These are phyloP conservation scores for Fusarium robinianum DNA, from an alignment of 2,329 filamentous ascomycete species.

Conservation along the genomic window DNA sequence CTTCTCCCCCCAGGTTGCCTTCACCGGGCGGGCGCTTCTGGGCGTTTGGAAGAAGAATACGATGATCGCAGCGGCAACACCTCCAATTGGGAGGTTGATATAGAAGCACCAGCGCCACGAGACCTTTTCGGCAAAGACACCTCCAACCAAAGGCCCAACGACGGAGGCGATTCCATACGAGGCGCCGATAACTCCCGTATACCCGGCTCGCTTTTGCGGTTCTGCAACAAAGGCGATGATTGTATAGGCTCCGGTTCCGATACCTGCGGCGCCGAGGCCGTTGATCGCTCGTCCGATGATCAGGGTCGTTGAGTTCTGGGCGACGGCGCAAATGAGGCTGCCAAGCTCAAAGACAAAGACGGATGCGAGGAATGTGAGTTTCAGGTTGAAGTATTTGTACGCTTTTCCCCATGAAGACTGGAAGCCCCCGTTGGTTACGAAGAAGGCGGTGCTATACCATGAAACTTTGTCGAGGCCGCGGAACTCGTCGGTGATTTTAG, in stretches of 20 bases:
- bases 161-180: constrained; percentile 45
- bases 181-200: constrained; percentile 45
- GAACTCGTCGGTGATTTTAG: constrained; percentile 54
- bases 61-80: constrained; percentile 42
- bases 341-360: constrained; percentile 54
- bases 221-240: constrained; percentile 52
- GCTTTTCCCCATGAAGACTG: constrained; percentile 48
- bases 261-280: constrained; percentile 53
- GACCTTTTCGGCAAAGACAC: constrained; percentile 45
- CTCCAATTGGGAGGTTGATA: constrained; percentile 47
- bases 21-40: constrained; percentile 42
- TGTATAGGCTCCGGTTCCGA: constrained; percentile 54
- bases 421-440: constrained; percentile 47
- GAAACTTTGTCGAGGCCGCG: constrained; percentile 51
- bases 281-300: constrained; percentile 47
- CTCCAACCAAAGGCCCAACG: constrained; percentile 44
- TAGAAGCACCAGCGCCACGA: constrained; percentile 49
- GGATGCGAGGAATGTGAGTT: constrained; percentile 48
- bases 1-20: constrained; percentile 48
- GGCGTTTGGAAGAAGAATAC: constrained; percentile 50
- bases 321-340: constrained; percentile 49
- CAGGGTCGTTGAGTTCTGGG: constrained; percentile 10
- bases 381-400: constrained; percentile 53
- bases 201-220: constrained; percentile 42
- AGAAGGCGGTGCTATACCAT: constrained; percentile 59